phyloP scores from a whole-genome alignment of 2,329 filamentous ascomycete genomes.

The Ampelomyces quisqualis region DNA sequence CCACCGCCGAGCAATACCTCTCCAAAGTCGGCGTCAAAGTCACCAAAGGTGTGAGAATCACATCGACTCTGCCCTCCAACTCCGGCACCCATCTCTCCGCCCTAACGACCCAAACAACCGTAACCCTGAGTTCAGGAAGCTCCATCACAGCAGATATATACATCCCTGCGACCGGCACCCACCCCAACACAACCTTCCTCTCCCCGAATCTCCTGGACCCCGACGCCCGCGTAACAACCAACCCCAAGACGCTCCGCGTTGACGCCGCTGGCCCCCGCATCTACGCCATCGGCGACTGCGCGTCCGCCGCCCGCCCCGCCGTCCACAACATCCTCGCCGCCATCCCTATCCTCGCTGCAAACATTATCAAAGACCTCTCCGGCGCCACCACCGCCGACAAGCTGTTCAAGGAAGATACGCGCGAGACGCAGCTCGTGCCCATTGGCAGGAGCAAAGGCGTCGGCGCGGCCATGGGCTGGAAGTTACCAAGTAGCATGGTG shows the following conservation, averaged over 20 bases:
- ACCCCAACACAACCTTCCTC: constrained; percentile 37
- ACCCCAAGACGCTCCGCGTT: constrained; percentile 33
- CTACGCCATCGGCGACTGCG: constrained; percentile 18
- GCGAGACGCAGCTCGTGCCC: constrained; percentile 31
- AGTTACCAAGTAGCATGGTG: constrained; percentile 39
- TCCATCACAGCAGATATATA: constrained; percentile 39
- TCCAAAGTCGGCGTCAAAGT: constrained; percentile 52
- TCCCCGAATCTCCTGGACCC: constrained; percentile 22
- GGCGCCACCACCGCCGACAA: constrained; percentile 29
- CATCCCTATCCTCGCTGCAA: constrained; percentile 45
- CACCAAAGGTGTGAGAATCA: constrained; percentile 47
- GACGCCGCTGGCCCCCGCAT: constrained; percentile 25
- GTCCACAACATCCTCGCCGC: constrained; percentile 1
- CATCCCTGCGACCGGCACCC: constrained; percentile 39
- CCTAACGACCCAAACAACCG: constrained; percentile 34
- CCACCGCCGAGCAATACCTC: constrained; percentile 37
- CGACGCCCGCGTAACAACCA: constrained; percentile 28
- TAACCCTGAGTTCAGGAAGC: constrained; percentile 47
- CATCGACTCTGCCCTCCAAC: too few species aligned
- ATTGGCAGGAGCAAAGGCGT: constrained; percentile 32
- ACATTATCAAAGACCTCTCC: constrained; percentile 54
- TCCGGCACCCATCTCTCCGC: constrained; percentile 37
- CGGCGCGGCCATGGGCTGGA: constrained; percentile 38
- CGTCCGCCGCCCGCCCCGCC: neutral
- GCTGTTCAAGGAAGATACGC: constrained; percentile 17